Evolutionary conservation across 2,329 filamentous ascomycete genomes (phyloP).

Genomic region (Alternaria sp.): DNA sequence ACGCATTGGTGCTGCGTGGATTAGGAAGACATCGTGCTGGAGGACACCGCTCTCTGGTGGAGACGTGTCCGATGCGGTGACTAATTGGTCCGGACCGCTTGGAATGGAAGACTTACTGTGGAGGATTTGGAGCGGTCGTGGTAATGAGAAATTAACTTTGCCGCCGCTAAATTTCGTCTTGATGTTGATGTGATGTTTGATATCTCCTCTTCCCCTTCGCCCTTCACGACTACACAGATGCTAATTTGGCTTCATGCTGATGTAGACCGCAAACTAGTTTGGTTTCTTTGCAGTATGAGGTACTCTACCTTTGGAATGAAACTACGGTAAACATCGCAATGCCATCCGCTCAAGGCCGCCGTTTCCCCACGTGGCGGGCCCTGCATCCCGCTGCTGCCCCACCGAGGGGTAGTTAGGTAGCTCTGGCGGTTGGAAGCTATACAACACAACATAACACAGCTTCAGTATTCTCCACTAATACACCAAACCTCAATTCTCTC

Average conservation of each 20-base stretch:
- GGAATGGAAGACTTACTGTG: conserved; percentile 28
- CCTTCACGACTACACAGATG: background rate
- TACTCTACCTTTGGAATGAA: background rate
- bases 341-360: background rate
- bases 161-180: conserved; percentile 32
- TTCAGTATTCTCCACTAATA: background rate
- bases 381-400: background rate
- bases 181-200: conserved; percentile 7
- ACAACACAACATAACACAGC: background rate
- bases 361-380: background rate
- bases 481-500: background rate
- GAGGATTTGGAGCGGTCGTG: conserved; percentile 34
- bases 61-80: conserved; percentile 25
- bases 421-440: background rate
- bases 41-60: conserved; percentile 29
- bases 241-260: background rate
- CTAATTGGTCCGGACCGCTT: conserved; percentile 38
- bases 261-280: background rate
- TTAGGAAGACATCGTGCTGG: conserved; percentile 26
- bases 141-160: conserved; percentile 34
- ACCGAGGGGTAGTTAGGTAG: background rate
- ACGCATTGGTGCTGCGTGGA: conserved; percentile 29
- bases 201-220: background rate
- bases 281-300: background rate
- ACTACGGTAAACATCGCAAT: background rate